Percentiles rank a stretch among this genome's conserved stretches.
Conservation (phyloP, 768 basidiomycete genomes). For the Boletus bicolor region DNA sequence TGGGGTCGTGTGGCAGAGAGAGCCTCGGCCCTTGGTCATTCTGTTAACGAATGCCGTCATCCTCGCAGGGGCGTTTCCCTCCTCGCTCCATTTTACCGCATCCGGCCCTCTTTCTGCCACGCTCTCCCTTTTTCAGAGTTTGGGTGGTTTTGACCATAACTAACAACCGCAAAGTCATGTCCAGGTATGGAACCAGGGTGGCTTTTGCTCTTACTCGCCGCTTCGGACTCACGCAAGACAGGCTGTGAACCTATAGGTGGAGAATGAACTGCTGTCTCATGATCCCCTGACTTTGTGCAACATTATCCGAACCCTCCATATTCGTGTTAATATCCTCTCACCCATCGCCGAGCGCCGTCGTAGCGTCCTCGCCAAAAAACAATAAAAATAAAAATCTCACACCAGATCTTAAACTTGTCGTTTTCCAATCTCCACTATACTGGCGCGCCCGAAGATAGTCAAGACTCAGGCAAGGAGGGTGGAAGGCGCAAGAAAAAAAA, state of each 20-base stretch:
- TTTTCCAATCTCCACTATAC: background rate
- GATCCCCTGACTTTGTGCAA: conserved; percentile 7
- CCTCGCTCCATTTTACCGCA: conserved; percentile 10
- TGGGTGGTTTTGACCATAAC: background rate
- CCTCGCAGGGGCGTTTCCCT: background rate
- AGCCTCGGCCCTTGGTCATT: background rate
- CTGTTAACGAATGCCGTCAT: conserved; percentile 18
- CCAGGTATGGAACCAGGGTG: conserved; percentile 12
- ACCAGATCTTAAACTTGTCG: background rate
- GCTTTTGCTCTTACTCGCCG: background rate
- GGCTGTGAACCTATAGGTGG: no score
- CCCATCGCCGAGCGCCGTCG: conserved; percentile 2
- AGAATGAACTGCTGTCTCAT: background rate
- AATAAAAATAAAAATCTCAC: background rate
- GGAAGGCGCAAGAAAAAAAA: background rate
- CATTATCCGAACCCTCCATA: conserved; percentile 1
- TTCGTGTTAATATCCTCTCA: conserved; percentile 11
- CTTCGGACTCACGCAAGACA: background rate
- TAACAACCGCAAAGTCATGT: conserved; percentile 15
- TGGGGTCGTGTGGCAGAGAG: conserved; percentile 14
- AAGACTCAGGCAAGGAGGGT: background rate
- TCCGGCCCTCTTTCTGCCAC: conserved; percentile 9
- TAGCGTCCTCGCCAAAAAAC: background rate
- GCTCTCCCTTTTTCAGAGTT: background rate
- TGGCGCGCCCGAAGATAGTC: background rate